Evolutionary conservation across 306 rosid genomes (phyloP), one percentile per base, ranked within the genome.

Genomic region (Vigna hirtella): DNA sequence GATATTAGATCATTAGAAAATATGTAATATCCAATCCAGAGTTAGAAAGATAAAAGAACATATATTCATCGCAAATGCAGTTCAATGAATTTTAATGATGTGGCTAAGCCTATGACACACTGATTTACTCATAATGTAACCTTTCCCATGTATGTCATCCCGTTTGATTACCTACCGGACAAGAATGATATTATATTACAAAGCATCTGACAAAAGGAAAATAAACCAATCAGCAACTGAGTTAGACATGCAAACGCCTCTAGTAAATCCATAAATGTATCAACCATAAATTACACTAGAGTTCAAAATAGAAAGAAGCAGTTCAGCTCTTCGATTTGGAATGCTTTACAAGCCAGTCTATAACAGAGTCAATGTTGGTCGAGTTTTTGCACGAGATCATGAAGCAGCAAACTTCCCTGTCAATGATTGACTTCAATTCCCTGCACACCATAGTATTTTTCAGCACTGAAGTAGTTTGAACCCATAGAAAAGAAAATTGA

Each of bases 341-440:
- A 86, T 93, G 98, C 93, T 91, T 93, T 68, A 93, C 90, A 74
- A 91, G 96, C 98, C 98, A 93, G 64, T 91, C 97, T 42, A 91
- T 91, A 56, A 93, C 97, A 7, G 93, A 83, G 74, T 93, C 98
- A 17, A 93, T 91, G 84, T 93, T 93, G 74, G 98, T 93, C 8
- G 97, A 93, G 84, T 93, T 90, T 85, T 91, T 93, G 96, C 98
- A 93, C 6, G 97, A 93, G 88, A 93, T 93, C 98, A 93, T 90
- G 87, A 90, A 93, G 89, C 92, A 90, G 74, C 97, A 91, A 73
- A 93, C 98, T 90, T 93, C 98, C 84, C 98, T 90, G 73, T 91
- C 91, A 8, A 91, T 85, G 62, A 93, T 86, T 56, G 92, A 86
- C 77, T 85, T 88, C 73, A 93, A 88, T 53, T 85, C 98, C 97